Percentiles rank a stretch among this genome's conserved stretches.
Evolutionary conservation across 176 grass and related monocot species (phyloP).

Genomic region (Oryza nivara): DNA sequence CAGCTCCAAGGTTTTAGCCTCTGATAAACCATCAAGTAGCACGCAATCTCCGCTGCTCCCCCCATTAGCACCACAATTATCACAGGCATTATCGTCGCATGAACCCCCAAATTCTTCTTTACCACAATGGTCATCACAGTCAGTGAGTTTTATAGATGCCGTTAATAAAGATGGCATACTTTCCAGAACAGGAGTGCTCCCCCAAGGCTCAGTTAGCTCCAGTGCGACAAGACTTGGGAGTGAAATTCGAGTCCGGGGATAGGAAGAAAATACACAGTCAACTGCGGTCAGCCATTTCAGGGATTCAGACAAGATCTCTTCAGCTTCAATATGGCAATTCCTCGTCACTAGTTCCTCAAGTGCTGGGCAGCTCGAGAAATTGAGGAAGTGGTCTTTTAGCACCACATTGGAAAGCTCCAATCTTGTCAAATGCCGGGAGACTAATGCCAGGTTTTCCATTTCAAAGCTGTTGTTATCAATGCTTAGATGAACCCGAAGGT

Average conservation of each 20-base stretch:
- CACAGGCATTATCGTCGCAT: not conserved
- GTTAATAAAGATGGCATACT: not conserved
- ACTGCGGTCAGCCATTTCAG: not conserved
- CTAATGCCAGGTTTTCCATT: not conserved
- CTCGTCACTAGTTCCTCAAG: not conserved
- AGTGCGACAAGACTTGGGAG: not conserved
- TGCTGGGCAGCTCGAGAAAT: not conserved
- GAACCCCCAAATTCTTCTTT: slow-evolving; percentile 8
- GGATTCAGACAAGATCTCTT: not conserved
- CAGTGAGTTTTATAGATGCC: not conserved
- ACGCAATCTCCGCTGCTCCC: not conserved
- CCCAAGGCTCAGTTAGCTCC: not conserved
- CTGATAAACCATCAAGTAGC: not conserved
- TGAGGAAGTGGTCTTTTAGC: not conserved
- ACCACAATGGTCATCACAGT: not conserved
- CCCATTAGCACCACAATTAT: not conserved
- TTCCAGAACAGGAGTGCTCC: not conserved
- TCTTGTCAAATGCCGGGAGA: slow-evolving; percentile 5
- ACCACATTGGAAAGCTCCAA: slow-evolving; percentile 23
- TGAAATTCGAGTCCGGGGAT: not conserved
- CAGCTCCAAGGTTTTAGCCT: slow-evolving; percentile 31
- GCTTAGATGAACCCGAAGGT: not conserved
- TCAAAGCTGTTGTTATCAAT: not conserved
- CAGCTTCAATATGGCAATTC: not conserved
- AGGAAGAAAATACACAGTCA: not conserved